phyloP scores from a whole-genome alignment of 352 stramenopile genomes.

The Blastocystis sp. region DNA sequence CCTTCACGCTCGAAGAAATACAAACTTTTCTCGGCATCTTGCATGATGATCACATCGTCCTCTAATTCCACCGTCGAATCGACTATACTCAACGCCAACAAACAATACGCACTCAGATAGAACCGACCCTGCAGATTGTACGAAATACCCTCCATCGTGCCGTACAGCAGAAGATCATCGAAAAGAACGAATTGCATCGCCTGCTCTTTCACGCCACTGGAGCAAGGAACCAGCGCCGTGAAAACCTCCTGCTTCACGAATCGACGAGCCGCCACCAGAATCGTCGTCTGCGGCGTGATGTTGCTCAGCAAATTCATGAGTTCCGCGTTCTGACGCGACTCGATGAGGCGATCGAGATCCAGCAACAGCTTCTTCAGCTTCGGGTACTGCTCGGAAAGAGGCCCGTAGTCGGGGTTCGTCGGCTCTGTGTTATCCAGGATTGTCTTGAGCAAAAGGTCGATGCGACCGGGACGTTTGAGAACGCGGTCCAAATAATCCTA shows the following conservation, averaged over 20 bases:
- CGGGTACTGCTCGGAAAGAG: background rate
- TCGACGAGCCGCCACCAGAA: background rate
- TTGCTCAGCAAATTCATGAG: background rate
- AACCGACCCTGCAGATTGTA: constrained; percentile 1
- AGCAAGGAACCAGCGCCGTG: background rate
- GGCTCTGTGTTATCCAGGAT: constrained; percentile 24
- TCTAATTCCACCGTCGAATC: background rate
- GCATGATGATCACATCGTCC: constrained; percentile 35
- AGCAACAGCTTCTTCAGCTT: background rate
- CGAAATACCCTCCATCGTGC: background rate
- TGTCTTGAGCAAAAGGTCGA: background rate
- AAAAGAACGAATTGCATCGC: background rate
- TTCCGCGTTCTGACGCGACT: background rate
- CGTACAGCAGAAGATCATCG: constrained; percentile 32
- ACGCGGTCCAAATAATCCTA: constrained; percentile 32
- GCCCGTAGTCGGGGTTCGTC: background rate
- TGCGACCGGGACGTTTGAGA: constrained; percentile 16
- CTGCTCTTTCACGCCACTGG: background rate
- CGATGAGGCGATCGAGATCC: background rate
- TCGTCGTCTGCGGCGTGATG: background rate
- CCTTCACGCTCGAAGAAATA: background rate
- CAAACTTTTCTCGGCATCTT: constrained; percentile 27
- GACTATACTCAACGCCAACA: background rate
- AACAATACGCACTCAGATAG: background rate
- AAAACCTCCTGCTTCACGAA: background rate